Evolutionary conservation across 2,329 filamentous ascomycete species (phyloP), one percentile per base, ranked within the genome.

Genomic region (Colletotrichum filicis): DNA sequence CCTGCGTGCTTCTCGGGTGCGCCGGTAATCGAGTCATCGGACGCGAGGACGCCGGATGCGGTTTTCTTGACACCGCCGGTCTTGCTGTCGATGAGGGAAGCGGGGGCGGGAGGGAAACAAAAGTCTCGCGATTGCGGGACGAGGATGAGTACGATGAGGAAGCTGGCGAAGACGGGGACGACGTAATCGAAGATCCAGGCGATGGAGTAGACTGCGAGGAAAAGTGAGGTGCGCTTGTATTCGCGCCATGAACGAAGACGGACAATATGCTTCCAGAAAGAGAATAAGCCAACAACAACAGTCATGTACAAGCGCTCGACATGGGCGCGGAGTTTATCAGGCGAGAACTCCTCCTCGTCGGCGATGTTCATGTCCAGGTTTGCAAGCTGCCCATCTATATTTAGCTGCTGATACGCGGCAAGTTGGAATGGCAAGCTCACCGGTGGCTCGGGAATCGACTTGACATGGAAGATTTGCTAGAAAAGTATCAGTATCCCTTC

Each of bases 281-380:
- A 87, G 56, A 95, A 87, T 14, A 95, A 58, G 16, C 91, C 88
- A 61, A 95, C 88, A 8, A 93, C 85, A 0, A 97, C 90, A 0
- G 92, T 94, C 88, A 95, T 95, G 80, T 97, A 97, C 12, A 97
- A 84, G 16, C 95, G 87, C 82, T 97, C 95, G 4, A 97, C 80
- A 66, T 93, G 95, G 2, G 92, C 90, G 12, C 94, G 88, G 57
- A 97, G 85, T 83, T 97, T 97, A 78, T 97, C 94, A 0, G 94
- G 94, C 0, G 93, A 94, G 80, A 97, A 97, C 70, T 95, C 93
- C 76, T 97, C 94, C 66, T 96, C 92, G 52, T 95, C 92, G 5
- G 94, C 92, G 68, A 94, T 92, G 76, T 95, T 94, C 71, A 97
- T 87, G 80, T 97, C 94, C 49, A 97, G 84, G 16, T 91, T 90